phyloP scores from a whole-genome alignment of 495 filamentous ascomycete species.

The Diplogelasinospora grovesii region DNA sequence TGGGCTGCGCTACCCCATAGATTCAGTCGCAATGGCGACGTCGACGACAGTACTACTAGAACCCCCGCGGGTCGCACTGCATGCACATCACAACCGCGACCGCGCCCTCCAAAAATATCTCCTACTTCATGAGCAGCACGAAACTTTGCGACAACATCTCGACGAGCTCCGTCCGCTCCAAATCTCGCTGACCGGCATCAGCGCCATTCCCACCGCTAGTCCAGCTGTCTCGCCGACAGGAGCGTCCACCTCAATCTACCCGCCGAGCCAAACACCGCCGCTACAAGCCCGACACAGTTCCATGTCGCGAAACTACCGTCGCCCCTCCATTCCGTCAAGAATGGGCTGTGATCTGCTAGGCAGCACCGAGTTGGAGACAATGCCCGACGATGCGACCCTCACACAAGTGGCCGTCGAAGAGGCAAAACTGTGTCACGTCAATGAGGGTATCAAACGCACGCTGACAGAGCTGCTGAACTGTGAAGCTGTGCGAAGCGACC shows the following conservation, averaged over 20 bases:
- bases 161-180: constrained; percentile 34
- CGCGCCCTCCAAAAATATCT: constrained; percentile 52
- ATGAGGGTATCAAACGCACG: constrained; percentile 57
- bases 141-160: constrained; percentile 44
- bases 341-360: constrained; percentile 1
- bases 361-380: constrained; percentile 23
- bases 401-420: constrained; percentile 46
- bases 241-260: constrained; percentile 14
- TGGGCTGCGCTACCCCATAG: too few species aligned
- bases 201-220: constrained; percentile 25
- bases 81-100: constrained; percentile 33
- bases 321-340: constrained; percentile 20
- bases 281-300: constrained; percentile 9
- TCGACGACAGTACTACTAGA: constrained; percentile 13
- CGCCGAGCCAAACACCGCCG: constrained; percentile 10
- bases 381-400: constrained; percentile 29
- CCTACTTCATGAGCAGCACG: constrained; percentile 48
- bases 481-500: constrained; percentile 47
- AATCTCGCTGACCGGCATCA: constrained; percentile 15
- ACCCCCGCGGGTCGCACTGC: constrained; percentile 3
- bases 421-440: constrained; percentile 50
- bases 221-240: constrained; percentile 30
- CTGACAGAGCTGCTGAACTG: constrained; percentile 62
- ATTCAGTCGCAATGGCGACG: constrained; percentile 8
- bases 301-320: constrained; percentile 17